Conservation (phyloP, 257 asterid species). For the Forsythia suspensa region DNA sequence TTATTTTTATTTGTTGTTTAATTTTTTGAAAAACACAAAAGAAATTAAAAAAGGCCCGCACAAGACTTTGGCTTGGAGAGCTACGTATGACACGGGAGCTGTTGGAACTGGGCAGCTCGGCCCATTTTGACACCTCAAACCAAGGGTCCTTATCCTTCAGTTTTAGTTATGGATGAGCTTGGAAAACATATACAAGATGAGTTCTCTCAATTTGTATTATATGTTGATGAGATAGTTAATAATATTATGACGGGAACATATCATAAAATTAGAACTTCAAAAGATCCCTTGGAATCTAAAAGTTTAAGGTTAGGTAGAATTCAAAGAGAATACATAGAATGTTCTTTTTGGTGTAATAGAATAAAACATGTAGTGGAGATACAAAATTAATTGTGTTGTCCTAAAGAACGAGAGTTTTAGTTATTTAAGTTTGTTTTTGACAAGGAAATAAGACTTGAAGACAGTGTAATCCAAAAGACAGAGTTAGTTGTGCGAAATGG, state of each 20-base stretch:
- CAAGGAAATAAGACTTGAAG: background rate
- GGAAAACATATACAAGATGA: background rate
- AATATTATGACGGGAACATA: background rate
- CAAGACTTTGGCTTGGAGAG: background rate
- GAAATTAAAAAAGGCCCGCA: background rate
- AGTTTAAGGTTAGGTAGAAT: background rate
- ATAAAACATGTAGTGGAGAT: background rate
- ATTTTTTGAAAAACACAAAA: background rate
- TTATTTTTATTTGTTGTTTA: background rate
- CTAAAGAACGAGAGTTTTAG: background rate
- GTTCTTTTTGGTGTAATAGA: background rate
- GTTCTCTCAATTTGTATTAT: background rate
- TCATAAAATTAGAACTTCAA: background rate
- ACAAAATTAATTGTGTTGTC: background rate
- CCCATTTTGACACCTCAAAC: background rate
- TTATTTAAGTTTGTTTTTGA: background rate
- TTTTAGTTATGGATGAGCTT: background rate
- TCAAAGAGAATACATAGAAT: background rate
- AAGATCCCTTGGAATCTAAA: background rate
- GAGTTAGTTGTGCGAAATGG: background rate
- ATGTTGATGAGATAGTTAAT: background rate
- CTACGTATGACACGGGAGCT: background rate
- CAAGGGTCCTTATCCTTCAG: background rate
- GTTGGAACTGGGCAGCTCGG: background rate
- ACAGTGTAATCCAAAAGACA: background rate